phyloP scores from a whole-genome alignment of 2,329 filamentous ascomycete genomes.

The Trichoderma citrinoviride region DNA sequence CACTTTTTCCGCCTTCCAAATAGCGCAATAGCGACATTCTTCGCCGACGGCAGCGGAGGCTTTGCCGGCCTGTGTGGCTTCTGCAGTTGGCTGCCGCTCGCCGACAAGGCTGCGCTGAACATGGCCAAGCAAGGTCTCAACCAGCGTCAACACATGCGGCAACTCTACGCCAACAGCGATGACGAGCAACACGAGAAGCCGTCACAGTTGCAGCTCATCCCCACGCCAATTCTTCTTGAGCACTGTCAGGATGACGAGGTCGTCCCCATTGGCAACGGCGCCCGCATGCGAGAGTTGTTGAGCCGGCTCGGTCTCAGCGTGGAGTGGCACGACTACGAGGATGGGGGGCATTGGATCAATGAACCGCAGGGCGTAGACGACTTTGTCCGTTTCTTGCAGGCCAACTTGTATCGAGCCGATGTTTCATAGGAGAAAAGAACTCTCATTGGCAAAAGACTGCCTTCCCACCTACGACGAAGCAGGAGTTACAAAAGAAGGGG shows the following conservation, averaged over 20 bases:
- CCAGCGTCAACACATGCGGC: not conserved
- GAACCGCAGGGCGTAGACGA: not conserved
- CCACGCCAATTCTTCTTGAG: slow-evolving; percentile 4
- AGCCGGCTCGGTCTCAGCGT: not conserved
- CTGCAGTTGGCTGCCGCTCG: not conserved
- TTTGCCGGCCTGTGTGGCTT: slow-evolving; percentile 11
- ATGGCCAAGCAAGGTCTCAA: not conserved
- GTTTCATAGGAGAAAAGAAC: too few relatives aligned
- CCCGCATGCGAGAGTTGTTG: not conserved
- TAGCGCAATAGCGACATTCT: not conserved
- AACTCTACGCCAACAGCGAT: not conserved
- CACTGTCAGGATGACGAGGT: not conserved
- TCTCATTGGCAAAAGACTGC: too few relatives aligned
- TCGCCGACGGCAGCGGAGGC: slow-evolving; percentile 2
- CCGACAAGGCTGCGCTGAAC: not conserved
- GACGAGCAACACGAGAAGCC: not conserved
- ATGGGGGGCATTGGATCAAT: slow-evolving; percentile 1
- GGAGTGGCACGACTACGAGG: not conserved
- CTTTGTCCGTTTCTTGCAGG: not conserved
- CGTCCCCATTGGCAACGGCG: not conserved
- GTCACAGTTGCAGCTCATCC: not conserved
- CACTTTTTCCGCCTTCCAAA: not conserved
- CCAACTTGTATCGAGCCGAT: too few relatives aligned
- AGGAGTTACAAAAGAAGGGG: too few relatives aligned
- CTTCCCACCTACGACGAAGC: too few relatives aligned